Percentiles rank a stretch among this genome's conserved stretches.
Conservation (phyloP, 2,329 filamentous ascomycete genomes). For the Raffaelea ambrosiae region DNA sequence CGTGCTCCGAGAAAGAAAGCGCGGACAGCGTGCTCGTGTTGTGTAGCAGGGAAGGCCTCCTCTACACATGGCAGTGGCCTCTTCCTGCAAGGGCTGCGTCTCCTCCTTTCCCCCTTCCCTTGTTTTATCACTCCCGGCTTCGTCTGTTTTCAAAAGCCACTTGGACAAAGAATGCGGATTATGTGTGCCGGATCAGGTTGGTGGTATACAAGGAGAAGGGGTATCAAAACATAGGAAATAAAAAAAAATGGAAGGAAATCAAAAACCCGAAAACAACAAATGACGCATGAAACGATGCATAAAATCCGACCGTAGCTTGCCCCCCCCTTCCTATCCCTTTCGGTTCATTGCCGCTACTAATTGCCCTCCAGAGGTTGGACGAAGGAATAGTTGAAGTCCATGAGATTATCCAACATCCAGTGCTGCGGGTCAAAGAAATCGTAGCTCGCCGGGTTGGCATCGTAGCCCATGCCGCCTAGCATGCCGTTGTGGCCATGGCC, state of each 20-base stretch:
- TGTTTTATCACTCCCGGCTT: neutral
- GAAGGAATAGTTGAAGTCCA: conserved; percentile 66
- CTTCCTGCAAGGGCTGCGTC: no score
- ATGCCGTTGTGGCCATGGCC: conserved; percentile 32
- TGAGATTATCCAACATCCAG: conserved; percentile 83
- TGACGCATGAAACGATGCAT: neutral
- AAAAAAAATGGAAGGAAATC: neutral
- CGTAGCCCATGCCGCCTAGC: conserved; percentile 48
- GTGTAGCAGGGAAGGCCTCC: no score
- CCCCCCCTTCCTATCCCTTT: no score
- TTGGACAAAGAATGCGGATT: neutral
- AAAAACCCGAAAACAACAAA: neutral
- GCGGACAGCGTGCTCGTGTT: no score
- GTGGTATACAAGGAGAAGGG: neutral
- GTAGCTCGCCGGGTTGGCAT: conserved; percentile 47
- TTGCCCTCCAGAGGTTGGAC: conserved; percentile 45
- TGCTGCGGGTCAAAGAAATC: conserved; percentile 89
- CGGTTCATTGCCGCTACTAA: no score
- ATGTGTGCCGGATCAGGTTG: neutral
- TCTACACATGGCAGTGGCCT: no score
- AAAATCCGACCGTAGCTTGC: neutral
- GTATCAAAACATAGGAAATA: neutral
- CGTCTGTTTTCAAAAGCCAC: neutral
- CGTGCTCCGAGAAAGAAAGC: no score
- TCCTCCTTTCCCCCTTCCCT: neutral